A percentile compares a stretch with the other conserved stretches of the same genome.
Conservation (phyloP, 1,284 basidiomycete species). For the Cryptococcus depauperatus region DNA sequence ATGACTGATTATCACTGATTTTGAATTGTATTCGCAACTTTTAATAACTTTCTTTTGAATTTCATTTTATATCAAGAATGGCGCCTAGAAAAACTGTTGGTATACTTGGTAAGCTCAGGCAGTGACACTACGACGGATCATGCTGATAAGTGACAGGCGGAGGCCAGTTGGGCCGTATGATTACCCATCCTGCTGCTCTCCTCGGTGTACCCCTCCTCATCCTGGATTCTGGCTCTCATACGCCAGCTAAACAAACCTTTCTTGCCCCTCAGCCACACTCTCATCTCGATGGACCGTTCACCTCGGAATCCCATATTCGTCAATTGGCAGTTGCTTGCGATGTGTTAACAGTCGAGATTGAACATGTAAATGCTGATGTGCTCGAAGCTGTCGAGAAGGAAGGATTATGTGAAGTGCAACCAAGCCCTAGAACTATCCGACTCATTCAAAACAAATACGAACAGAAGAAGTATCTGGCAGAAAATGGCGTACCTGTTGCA, state of each 20-base stretch:
- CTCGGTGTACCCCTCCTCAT: conserved; percentile 81
- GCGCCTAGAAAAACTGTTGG: conserved; percentile 42
- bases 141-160: conserved; percentile 57
- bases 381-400: conserved; percentile 59
- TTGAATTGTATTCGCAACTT: not conserved
- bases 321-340: conserved; percentile 75
- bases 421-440: conserved; percentile 72
- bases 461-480: conserved; percentile 72
- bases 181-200: conserved; percentile 81
- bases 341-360: conserved; percentile 91
- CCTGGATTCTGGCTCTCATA: conserved; percentile 69
- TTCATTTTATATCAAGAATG: conserved; percentile 21
- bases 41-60: not conserved
- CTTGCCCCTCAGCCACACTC: conserved; percentile 50
- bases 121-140: not conserved
- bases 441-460: conserved; percentile 92
- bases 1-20: no score
- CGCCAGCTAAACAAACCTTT: conserved; percentile 87
- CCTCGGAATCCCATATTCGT: conserved; percentile 69
- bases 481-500: conserved; percentile 60
- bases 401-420: conserved; percentile 64
- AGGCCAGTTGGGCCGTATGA: conserved; percentile 96
- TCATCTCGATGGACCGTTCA: conserved; percentile 86
- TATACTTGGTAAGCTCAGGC: conserved; percentile 35
- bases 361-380: conserved; percentile 81